These are phyloP conservation scores for Solanum ahanhuiri DNA, from an alignment of 257 asterid genomes.

Conservation along the genomic window DNA sequence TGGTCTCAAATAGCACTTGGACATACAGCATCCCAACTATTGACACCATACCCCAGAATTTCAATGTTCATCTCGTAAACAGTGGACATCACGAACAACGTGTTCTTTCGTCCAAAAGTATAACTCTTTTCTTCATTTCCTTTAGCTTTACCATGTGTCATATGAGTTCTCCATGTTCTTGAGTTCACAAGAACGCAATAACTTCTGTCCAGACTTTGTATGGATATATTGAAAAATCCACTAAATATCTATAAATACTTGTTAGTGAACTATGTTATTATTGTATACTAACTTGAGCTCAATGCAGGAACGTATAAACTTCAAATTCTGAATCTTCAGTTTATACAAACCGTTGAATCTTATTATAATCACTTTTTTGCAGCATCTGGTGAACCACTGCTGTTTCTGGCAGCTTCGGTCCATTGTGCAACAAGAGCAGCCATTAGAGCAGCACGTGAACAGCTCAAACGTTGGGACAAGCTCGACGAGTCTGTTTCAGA, in stretches of 20 bases:
- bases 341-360: neutral
- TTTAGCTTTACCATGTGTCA: neutral
- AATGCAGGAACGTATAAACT: neutral
- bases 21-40: conserved; percentile 71
- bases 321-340: neutral
- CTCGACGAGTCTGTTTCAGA: conserved; percentile 24
- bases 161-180: neutral
- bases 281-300: neutral
- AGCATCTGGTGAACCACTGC: conserved; percentile 84
- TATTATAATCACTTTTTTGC: neutral
- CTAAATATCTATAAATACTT: neutral
- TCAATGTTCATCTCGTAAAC: conserved; percentile 54
- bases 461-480: conserved; percentile 45
- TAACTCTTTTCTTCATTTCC: neutral
- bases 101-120: conserved; percentile 77
- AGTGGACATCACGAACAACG: conserved; percentile 57
- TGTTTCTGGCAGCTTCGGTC: conserved; percentile 65
- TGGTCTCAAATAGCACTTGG: conserved; percentile 59
- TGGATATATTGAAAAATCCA: neutral
- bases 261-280: neutral
- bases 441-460: conserved; percentile 52
- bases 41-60: conserved; percentile 54
- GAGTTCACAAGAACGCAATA: neutral
- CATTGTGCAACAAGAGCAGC: conserved; percentile 80
- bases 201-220: neutral